Base-by-base conservation (phyloP, 2,329 filamentous ascomycete genomes). In the Venturia carpophila region DNA sequence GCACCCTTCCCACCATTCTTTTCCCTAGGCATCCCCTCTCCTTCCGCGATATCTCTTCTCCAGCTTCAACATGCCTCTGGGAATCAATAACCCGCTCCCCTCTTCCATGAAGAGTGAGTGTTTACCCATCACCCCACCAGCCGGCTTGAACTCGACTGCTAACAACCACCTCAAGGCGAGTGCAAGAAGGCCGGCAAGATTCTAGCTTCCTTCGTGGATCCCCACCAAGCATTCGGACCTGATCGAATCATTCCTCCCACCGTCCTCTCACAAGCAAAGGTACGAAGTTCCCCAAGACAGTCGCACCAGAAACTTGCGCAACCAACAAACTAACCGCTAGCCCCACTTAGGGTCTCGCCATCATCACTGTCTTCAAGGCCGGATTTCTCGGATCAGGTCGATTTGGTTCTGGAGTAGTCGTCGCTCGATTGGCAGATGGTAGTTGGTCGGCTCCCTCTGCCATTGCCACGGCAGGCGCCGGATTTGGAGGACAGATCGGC, bases 161-260 rank as follows among this genome's bases (percentile, higher is more conserved):
- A 63, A 64, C 66, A 62, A 69, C 65, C 66, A 70, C 61, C 66
- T 70, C 34, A 77, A 97, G 93, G 91, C 80, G 94, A 99, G 80
- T 97, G 94, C 80, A 94, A 89, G 77, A 99, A 99, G 79, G 94
- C 92, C 75, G 90, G 90, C 74, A 96, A 96, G 82, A 97, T 97
- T 73, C 84, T 99, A 70, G 85, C 90, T 58, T 96, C 92, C 15
- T 99, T 99, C 75, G 85, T 97, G 75, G 94, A 97, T 75, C 94
- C 94, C 24, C 85, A 87, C 73, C 93, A 97, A 80, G 80, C 93
- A 24, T 96, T 97, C 76, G 92, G 93, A 6, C 93, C 94, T 65
- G 94, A 97, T 77, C 97, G 97, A 78, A 87, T 99, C 75, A 99
- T 99, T 71, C 94, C 94, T 62, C 92, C 93, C 9, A 84, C 88